A percentile compares a stretch with the other conserved stretches of the same genome.
Conservation (phyloP, 768 basidiomycete species). For the Tricholoma furcatifolium region DNA sequence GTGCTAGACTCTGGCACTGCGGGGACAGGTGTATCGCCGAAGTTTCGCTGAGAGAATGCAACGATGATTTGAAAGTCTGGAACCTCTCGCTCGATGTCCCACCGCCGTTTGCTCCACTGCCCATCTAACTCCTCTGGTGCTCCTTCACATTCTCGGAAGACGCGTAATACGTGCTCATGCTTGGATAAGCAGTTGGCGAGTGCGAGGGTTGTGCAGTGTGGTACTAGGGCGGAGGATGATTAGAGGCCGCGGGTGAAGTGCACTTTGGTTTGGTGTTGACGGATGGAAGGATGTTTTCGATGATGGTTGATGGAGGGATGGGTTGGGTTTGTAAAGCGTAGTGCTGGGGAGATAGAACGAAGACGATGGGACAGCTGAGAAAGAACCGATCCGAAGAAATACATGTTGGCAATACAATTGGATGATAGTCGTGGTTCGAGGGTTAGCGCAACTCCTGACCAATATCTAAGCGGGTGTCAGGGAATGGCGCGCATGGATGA, state of each 20-base stretch:
- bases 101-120: constrained; percentile 65
- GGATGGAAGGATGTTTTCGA: constrained; percentile 78
- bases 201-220: constrained; percentile 80
- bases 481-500: not conserved
- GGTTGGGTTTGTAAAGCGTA: constrained; percentile 61
- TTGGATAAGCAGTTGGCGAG: constrained; percentile 78
- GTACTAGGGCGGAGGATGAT: constrained; percentile 70
- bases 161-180: constrained; percentile 50
- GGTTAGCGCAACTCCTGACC: constrained; percentile 65
- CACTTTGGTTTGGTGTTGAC: constrained; percentile 64
- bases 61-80: constrained; percentile 89
- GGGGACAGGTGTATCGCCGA: constrained; percentile 12
- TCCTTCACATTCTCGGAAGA: constrained; percentile 46
- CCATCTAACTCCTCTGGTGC: constrained; percentile 65
- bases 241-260: constrained; percentile 84
- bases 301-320: constrained; percentile 71
- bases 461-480: constrained; percentile 52
- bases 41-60: constrained; percentile 69
- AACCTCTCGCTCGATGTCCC: constrained; percentile 77
- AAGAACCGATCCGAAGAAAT: constrained; percentile 77
- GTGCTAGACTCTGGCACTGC: not conserved
- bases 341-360: constrained; percentile 56
- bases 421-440: constrained; percentile 86
- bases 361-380: constrained; percentile 64
- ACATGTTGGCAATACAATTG: constrained; percentile 88